Base-by-base conservation (phyloP, 192 early-diverging fungal genomes). In the Backusella australiensis region DNA sequence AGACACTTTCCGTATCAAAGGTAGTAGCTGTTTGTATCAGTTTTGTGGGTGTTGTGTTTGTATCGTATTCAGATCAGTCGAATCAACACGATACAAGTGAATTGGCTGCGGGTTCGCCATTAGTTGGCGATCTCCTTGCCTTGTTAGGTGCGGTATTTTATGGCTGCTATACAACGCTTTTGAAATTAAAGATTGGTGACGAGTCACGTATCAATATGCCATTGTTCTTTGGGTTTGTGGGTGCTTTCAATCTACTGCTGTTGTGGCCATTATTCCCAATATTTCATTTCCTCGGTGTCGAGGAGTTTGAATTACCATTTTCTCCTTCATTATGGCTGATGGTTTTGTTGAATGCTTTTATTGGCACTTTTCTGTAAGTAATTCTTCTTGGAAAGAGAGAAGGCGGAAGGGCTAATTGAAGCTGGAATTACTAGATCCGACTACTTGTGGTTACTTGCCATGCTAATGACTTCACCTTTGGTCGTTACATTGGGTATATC, bases 381-480 rank as follows among this genome's bases (percentile, higher is more conserved):
- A 12, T 29, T 19, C 36, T 34, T 68, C 3, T 71, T 19, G 36
- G 17, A 71, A 44, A 17, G 42, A 17, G 15, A 44, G 42, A 26
- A 67, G 4, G 32, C 34, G 17, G 44, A 34, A 12, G 34, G 11
- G 7, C 38, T 39, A 6, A 75, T 11, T 46, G 66, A 44, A 15
- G 49, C 56, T 17, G 26, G 21, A 59, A 42, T 34, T n/a, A 59
- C 23, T 83, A 88, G 86, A 41, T 90, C 94, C 3, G 94, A 94
- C 79, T 94, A 91, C 76, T 77, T 94, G 26, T 94, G 93, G 94
- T 80, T 95, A 21, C 79, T 89, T 38, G 84, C 93, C 1, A 89
- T 94, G 88, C 80, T 94, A 8, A 89, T 95, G 89, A 94, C 93
- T 1, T 92, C 92, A n/a, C 93, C 94, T 14, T 78, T 95, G 72